phyloP scores from a whole-genome alignment of 306 rosid species.

The Lablab purpureus region DNA sequence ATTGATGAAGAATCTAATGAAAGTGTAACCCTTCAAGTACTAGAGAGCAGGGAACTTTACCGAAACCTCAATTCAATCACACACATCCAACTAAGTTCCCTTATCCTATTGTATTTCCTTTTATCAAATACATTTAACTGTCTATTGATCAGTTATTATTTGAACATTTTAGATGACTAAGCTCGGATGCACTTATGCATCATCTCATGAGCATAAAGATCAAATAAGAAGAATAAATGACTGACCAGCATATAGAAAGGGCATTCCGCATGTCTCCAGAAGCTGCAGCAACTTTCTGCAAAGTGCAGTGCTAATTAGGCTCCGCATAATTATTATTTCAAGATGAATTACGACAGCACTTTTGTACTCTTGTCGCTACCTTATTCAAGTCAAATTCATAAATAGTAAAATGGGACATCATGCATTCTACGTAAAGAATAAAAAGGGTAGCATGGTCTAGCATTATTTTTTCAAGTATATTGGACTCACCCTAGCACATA shows the following conservation, averaged over 20 bases:
- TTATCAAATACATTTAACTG: background rate
- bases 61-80: background rate
- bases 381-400: background rate
- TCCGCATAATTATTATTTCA: constrained; percentile 26
- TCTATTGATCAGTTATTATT: background rate
- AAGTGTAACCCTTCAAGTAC: background rate
- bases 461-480: background rate
- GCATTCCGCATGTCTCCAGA: constrained; percentile 99
- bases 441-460: background rate
- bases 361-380: background rate
- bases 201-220: background rate
- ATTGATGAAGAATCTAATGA: background rate
- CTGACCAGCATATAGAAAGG: constrained; percentile 84
- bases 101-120: background rate
- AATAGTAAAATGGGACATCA: background rate
- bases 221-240: constrained; percentile 26
- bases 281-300: constrained; percentile 95
- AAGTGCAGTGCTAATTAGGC: constrained; percentile 33
- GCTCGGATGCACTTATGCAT: background rate
- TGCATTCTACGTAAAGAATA: background rate
- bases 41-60: background rate
- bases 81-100: background rate
- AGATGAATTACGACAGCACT: background rate
- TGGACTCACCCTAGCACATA: constrained; percentile 93
- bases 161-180: background rate